Base-by-base conservation (phyloP, 2,329 filamentous ascomycete genomes). In the Apiospora kogelbergensis region DNA sequence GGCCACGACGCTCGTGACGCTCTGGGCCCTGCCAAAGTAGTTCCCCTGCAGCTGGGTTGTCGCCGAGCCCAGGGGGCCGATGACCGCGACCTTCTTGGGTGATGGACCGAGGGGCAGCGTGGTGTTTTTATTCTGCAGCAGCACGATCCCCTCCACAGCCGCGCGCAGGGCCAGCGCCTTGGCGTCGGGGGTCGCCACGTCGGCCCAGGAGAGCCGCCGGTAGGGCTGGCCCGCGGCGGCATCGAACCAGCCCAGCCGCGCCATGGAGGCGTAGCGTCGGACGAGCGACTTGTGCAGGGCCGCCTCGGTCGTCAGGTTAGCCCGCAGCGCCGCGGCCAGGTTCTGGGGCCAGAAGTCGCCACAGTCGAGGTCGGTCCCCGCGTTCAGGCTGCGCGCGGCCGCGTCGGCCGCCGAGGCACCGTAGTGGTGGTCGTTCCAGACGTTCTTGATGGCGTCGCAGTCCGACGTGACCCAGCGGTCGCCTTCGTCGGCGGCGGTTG, bases 381-480 rank as follows among this genome's bases (percentile, higher is more conserved):
- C 63, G n/a, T 65, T 65, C 41, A 65, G 41, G 24, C 41, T 45
- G 3, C 15, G 41, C 1, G 63, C 63, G 6, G 63, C 63, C 1
- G 63, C 63, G 24, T 33, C 63, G 26, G 41, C 13, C 63, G 64
- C 74, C 13, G 76, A 78, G 6, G 74, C 72, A 20, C 79, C 80
- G 64, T 80, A 83, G 48, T 81, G 75, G 48, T 83, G 81, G 44
- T 80, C 76, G 20, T 75, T 80, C 71, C 82, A 89, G 67, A 91
- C 84, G 73, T 90, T 86, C 63, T 85, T 81, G 0, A 91, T 81
- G 0, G 90, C 86, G 69, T 90, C 89, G 72, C 91, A 93, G 74
- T 92, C 90, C 41, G 63, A 65, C n/a, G 85, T 88, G 0, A 88
- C 89, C 44, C 93, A 84, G 74, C 86, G 91, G 71, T 91, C 86